Percentiles rank a stretch among this genome's conserved stretches.
Conservation (phyloP, 495 filamentous ascomycete genomes). For the Podospora didyma region DNA sequence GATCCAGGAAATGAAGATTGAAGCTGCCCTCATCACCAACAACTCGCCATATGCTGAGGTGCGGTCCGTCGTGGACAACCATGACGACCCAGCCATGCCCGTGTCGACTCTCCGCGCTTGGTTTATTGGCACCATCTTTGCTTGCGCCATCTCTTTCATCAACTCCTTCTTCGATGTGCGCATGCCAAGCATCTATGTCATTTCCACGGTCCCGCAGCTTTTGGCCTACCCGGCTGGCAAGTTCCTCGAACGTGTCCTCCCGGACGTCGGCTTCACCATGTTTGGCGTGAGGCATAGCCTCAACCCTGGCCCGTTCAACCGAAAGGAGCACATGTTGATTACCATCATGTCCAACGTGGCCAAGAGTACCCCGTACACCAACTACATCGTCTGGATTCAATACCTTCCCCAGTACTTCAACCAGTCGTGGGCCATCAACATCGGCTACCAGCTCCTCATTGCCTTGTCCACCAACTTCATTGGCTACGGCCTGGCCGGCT, state of each 20-base stretch:
- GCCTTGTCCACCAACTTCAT: slow-evolving; percentile 45
- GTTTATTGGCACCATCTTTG: slow-evolving; percentile 36
- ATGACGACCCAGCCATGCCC: slow-evolving; percentile 37
- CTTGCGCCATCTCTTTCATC: slow-evolving; percentile 35
- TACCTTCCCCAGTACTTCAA: slow-evolving; percentile 39
- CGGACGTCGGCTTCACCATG: slow-evolving; percentile 35
- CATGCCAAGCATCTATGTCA: slow-evolving; percentile 33
- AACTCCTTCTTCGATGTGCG: slow-evolving; percentile 41
- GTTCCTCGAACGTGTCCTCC: slow-evolving; percentile 28
- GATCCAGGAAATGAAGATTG: slow-evolving; percentile 41
- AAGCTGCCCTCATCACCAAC: slow-evolving; percentile 39
- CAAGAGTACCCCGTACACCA: slow-evolving; percentile 34
- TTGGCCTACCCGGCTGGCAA: slow-evolving; percentile 39
- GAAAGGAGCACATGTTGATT: slow-evolving; percentile 52
- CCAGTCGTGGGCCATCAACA: slow-evolving; percentile 32
- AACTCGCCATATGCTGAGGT: slow-evolving; percentile 48
- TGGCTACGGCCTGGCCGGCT: slow-evolving; percentile 49
- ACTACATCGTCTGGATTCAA: slow-evolving; percentile 44
- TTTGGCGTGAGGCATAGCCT: slow-evolving; percentile 34
- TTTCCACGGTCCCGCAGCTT: slow-evolving; percentile 34
- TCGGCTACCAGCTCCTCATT: slow-evolving; percentile 42
- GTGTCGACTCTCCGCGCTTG: slow-evolving; percentile 38
- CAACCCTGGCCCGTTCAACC: slow-evolving; percentile 49
- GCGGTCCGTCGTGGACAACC: slow-evolving; percentile 45
- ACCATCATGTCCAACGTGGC: slow-evolving; percentile 43